Base-by-base conservation (phyloP, 768 basidiomycete species). In the Leccinum variicolor region DNA sequence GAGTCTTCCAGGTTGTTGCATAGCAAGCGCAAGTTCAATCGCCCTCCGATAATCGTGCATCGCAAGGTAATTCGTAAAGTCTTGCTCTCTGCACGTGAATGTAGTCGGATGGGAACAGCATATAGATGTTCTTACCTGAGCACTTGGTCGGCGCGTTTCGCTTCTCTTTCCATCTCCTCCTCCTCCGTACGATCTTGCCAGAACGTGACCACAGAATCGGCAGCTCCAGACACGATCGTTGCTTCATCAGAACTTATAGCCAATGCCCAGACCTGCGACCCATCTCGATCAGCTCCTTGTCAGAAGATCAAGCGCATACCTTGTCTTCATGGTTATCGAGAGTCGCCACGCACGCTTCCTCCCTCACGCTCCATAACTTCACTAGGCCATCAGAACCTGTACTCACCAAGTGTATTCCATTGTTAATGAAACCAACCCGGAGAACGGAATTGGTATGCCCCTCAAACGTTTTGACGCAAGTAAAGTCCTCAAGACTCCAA, bases 311-410 rank as follows among this genome's bases (percentile, higher is more conserved):
- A 52, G 9, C 28, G 54, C 85, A 19, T 58, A 90, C 95, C 82
- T 98, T 98, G 62, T 98, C 96, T 71, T 97, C 93, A 65, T 99
- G 97, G 66, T 96, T 96, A 72, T 99, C 97, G 72, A 99, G 76
- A 6, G 96, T 98, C 17, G 85, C 77, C 7, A 84, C 77, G 64
- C 95, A 98, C 64, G 90, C 85, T 69, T 98, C 97, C 52, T 91
- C 87, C 65, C 82, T 81, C 53, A 96, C 80, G 72, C 89, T 93
- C 97, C 97, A 99, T 26, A 99, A 62, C 75, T 98, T 99, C 59
- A 98, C 90, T 45, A 99, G 75, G 33, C 97, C 97, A 70, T 99
- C 97, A 15, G 94, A 93, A 10, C 90, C 93, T 15, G 92, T 79
- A 58, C 92, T 96, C 49, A 94, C 88, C 41, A 99, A 76, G 74